Evolutionary conservation across 805 yeast genomes (phyloP).

Genomic region (Komagataella pseudopastoris): DNA sequence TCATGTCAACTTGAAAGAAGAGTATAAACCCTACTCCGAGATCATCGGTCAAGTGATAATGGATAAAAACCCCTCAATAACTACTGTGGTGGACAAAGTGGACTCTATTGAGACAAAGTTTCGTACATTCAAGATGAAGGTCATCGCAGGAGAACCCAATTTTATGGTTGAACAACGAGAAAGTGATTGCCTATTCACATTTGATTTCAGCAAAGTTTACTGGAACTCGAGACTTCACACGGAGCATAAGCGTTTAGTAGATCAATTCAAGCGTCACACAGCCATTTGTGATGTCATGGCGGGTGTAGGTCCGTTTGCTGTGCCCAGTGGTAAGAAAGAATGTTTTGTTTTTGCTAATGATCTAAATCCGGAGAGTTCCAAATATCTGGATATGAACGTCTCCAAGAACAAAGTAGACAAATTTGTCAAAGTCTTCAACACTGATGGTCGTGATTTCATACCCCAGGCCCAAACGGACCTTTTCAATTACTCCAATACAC

Average conservation of each 20-base stretch:
- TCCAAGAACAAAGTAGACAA: conserved; percentile 42
- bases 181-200: conserved; percentile 70
- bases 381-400: conserved; percentile 56
- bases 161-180: conserved; percentile 78
- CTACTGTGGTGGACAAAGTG: conserved; percentile 85
- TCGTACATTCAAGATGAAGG: conserved; percentile 88
- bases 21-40: conserved; percentile 67
- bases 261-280: conserved; percentile 38
- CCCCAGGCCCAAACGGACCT: conserved; percentile 29
- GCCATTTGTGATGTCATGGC: conserved; percentile 94
- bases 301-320: conserved; percentile 97
- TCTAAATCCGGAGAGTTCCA: conserved; percentile 76
- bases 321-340: conserved; percentile 84
- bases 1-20: conserved; percentile 74
- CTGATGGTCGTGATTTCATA: conserved; percentile 80
- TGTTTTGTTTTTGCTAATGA: conserved; percentile 85
- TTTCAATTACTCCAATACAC: background rate
- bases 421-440: conserved; percentile 50
- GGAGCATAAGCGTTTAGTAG: conserved; percentile 78
- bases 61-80: conserved; percentile 72
- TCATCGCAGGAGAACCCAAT: conserved; percentile 74
- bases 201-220: conserved; percentile 88
- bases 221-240: conserved; percentile 95
- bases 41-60: conserved; percentile 83
- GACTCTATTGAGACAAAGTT: conserved; percentile 79